A percentile compares a stretch with the other conserved stretches of the same genome.
Conservation (phyloP, 495 filamentous ascomycete genomes). For the Penicillium egyptiacum region DNA sequence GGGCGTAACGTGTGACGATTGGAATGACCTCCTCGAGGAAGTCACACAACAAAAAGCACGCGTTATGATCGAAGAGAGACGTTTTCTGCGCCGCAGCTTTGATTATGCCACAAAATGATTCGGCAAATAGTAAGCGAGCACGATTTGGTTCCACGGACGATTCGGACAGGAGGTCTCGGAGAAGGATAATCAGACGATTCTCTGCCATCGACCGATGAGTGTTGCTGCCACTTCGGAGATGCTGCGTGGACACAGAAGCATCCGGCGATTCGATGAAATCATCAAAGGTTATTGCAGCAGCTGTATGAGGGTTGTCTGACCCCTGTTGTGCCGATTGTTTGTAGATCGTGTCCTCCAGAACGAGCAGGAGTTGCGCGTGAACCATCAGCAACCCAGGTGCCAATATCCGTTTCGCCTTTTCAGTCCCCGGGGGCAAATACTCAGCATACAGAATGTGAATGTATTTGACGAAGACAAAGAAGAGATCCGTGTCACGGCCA, state of each 20-base stretch:
- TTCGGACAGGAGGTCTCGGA: conserved; percentile 81
- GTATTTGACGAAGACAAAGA: conserved; percentile 92
- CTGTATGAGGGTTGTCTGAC: conserved; percentile 52
- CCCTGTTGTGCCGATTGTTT: conserved; percentile 55
- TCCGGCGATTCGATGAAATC: conserved; percentile 72
- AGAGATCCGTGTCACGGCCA: conserved; percentile 86
- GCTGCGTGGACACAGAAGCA: conserved; percentile 65
- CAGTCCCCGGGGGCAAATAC: conserved; percentile 66
- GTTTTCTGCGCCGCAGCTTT: conserved; percentile 72
- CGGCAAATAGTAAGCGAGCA: conserved; percentile 71
- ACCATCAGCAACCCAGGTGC: conserved; percentile 81
- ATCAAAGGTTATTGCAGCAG: conserved; percentile 69
- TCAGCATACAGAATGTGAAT: conserved; percentile 81
- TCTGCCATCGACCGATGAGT: conserved; percentile 83
- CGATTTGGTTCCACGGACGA: conserved; percentile 54
- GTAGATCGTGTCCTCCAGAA: conserved; percentile 84
- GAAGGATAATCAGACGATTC: conserved; percentile 82
- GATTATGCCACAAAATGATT: conserved; percentile 72
- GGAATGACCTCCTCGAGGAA: conserved; percentile 79
- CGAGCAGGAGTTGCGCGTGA: conserved; percentile 78
- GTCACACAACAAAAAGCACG: conserved; percentile 90
- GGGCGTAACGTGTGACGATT: conserved; percentile 58
- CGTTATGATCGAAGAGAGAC: conserved; percentile 81
- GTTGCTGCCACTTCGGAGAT: conserved; percentile 61
- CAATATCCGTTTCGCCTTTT: conserved; percentile 60